Base-by-base conservation (phyloP, 345 rosid species). In the Jatropha curcas region DNA sequence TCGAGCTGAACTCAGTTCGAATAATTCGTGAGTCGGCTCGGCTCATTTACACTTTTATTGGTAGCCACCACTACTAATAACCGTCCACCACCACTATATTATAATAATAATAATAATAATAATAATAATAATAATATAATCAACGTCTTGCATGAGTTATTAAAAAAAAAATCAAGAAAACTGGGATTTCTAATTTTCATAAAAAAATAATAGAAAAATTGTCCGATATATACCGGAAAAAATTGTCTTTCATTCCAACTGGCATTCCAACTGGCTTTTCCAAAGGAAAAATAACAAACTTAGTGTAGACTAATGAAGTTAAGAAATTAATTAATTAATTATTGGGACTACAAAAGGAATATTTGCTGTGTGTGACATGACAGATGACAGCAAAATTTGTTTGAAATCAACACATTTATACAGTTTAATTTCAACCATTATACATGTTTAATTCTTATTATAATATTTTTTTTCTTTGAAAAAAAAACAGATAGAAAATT, bases 281-380 rank as follows among this genome's bases (percentile, higher is more conserved):
- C n/a, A 52, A 68, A 0, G 17, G 17, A 8, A 50, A 39, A 50
- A 24, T 1, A 3, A 5, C 12, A 19, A 14, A 0, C 8, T 35
- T n/a, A 53, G 48, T 45, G 31, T 20, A 65, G 60, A 53, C n/a
- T 25, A 53, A 68, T 7, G 48, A 68, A 34, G 2, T 31, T 41
- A 19, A 48, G 28, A 14, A 24, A 4, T 59, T 53, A 67, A 28
- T 28, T 53, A 74, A 65, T 30, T 12, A 14, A 59, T 30, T 30
- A 14, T 60, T 46, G 79, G 78, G 71, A 65, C 52, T n/a, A 27
- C n/a, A 19, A 48, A n/a, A 20, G 7, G 51, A 65, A 72, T 68
- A 60, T 70, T 72, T 62, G 56, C 56, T 51, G 59, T 73, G 63
- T 66, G 70, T 67, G 83, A 84, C 52, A 73, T 71, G 83, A 84